Conservation (phyloP, 2,329 filamentous ascomycete genomes). For the Fusarium sp. region DNA sequence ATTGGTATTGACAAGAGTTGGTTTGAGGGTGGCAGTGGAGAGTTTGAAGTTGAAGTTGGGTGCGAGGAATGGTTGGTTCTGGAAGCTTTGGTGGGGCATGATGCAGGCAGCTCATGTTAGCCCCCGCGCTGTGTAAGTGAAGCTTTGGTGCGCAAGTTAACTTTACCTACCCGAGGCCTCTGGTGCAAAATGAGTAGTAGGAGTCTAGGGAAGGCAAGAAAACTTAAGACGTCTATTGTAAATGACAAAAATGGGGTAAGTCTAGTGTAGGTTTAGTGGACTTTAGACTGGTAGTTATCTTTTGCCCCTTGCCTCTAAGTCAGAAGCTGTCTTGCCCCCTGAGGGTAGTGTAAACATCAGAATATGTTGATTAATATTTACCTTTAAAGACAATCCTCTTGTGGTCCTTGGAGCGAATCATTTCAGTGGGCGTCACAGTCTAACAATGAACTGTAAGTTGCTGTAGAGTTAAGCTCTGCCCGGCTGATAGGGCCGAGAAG, state of each 20-base stretch:
- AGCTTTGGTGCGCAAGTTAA: not conserved
- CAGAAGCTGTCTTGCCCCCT: no score
- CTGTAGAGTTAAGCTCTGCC: not conserved
- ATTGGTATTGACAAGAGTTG: not conserved
- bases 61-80: conserved; percentile 42
- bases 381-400: not conserved
- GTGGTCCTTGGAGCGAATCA: not conserved
- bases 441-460: not conserved
- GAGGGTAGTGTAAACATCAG: no score
- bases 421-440: not conserved
- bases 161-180: no score
- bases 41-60: not conserved
- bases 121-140: not conserved
- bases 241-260: no score
- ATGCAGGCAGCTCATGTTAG: conserved; percentile 3
- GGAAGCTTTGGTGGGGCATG: conserved; percentile 50
- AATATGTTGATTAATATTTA: not conserved
- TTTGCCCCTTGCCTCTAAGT: no score
- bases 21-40: not conserved
- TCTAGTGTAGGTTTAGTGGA: no score
- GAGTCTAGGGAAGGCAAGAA: no score
- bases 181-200: no score
- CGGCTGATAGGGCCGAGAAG: no score
- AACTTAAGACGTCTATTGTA: no score
- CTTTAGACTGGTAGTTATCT: no score